Base-by-base conservation (phyloP, 1,284 basidiomycete species). In the Ganoderma sinense region DNA sequence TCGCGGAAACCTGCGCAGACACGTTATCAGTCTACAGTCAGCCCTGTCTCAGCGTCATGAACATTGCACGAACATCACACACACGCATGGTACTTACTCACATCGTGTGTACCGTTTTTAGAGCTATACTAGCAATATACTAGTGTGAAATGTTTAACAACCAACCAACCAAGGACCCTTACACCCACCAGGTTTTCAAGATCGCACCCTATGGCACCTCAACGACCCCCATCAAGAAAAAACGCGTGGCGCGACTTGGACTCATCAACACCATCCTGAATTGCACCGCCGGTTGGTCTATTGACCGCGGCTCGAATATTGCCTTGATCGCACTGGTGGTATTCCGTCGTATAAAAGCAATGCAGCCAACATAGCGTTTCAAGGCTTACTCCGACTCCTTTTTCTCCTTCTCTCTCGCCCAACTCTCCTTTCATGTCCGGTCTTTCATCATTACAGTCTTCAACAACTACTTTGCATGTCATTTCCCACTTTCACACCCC, bases 391-490 rank as follows among this genome's bases (percentile, higher is more conserved):
- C 20, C 33, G 48, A 23, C 16, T 36, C 33, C 20, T 59, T 16
- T 59, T n/a, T 31, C 56, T 59, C 39, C 56, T n/a, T 1, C 2
- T 56, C 5, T 56, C 18, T 56, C 55, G 31, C 56, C 20, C 56
- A 18, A 11, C 6, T 31, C n/a, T 36, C n/a, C 40, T 40, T 65
- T 64, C 40, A 74, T 73, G 71, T 68, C 73, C 8, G n/a, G n/a
- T 26, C 62, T 70, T 70, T 26, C 71, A 72, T 2, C 67, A 62
- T 6, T 26, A 51, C 48, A 26, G n/a, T 75, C 75, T 10, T 74
- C 75, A 43, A 73, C 75, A 29, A 71, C 65, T 65, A 75, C 75
- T 7, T 63, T 74, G 64, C 71, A 58, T 67, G 71, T 64, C 29
- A 69, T 68, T n/a, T n/a, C 13, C 10, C 48, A 26, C 6, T 59